Evolutionary conservation across 257 asterid species (phyloP).

Genomic region (Solanum bukasovii): DNA sequence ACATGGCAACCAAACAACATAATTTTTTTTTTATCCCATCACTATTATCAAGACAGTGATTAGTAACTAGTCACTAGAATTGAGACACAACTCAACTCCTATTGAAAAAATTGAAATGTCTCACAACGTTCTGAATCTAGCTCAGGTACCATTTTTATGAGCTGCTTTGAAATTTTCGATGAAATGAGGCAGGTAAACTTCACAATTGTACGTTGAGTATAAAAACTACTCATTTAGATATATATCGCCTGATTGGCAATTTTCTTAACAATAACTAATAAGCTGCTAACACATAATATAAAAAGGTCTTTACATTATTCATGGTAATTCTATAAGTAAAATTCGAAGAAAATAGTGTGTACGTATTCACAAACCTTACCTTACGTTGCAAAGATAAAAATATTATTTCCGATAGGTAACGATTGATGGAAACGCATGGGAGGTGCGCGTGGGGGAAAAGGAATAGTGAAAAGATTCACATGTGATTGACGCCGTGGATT

Average conservation of each 20-base stretch:
- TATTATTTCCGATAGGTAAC: background rate
- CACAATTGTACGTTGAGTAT: too few species aligned
- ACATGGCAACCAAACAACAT: too few species aligned
- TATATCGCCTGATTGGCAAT: too few species aligned
- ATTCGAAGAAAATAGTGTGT: rapidly evolving
- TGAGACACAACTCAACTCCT: background rate
- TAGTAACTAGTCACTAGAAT: background rate
- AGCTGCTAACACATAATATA: background rate
- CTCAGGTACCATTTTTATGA: background rate
- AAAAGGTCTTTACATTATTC: background rate
- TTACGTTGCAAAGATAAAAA: background rate
- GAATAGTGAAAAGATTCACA: background rate
- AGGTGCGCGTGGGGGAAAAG: background rate
- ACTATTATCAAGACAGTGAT: background rate
- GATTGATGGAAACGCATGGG: background rate
- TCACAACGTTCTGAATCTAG: background rate
- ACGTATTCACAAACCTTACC: background rate
- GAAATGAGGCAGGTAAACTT: background rate
- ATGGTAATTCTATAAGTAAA: background rate
- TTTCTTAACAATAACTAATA: background rate
- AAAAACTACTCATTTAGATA: too few species aligned
- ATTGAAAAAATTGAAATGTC: background rate
- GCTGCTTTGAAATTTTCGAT: background rate
- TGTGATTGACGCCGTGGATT: conserved; percentile 41
- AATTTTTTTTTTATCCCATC: too few species aligned